Percentiles rank a stretch among this genome's conserved stretches.
Conservation (phyloP, 2,329 filamentous ascomycete genomes). For the Trichoderma atroviride region DNA sequence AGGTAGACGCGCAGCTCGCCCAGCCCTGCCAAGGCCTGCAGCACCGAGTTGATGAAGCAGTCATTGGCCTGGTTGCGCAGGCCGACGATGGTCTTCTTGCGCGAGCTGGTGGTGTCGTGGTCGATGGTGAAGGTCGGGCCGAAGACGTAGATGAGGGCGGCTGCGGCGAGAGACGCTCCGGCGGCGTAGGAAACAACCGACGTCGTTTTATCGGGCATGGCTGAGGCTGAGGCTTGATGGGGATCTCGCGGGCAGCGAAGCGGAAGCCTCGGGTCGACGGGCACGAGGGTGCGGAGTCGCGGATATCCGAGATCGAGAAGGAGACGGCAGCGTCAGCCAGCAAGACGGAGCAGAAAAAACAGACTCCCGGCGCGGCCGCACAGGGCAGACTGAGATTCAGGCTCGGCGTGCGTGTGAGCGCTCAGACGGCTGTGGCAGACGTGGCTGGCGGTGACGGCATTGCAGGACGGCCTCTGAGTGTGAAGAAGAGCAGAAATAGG, state of each 20-base stretch:
- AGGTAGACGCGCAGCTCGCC: slow-evolving; percentile 88
- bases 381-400: slow-evolving; percentile 18
- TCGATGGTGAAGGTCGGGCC: slow-evolving; percentile 97
- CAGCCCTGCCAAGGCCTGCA: slow-evolving; percentile 89
- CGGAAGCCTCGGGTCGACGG: slow-evolving; percentile 22
- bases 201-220: slow-evolving; percentile 44
- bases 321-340: background rate
- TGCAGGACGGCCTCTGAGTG: slow-evolving; percentile 20
- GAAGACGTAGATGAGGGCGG: slow-evolving; percentile 96
- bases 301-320: slow-evolving; percentile 2
- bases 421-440: slow-evolving; percentile 14
- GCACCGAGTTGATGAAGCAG: slow-evolving; percentile 94
- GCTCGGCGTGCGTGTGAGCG: slow-evolving; percentile 8
- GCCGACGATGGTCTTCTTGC: slow-evolving; percentile 87
- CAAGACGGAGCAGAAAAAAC: background rate
- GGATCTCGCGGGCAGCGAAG: background rate
- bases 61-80: slow-evolving; percentile 91
- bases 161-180: slow-evolving; percentile 90
- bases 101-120: slow-evolving; percentile 66
- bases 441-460: slow-evolving; percentile 29
- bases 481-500: slow-evolving; percentile 1
- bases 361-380: slow-evolving; percentile 19
- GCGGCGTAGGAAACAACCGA: slow-evolving; percentile 82
- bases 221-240: background rate
- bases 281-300: slow-evolving; percentile 6